Conservation (phyloP, 495 filamentous ascomycete genomes). For the Xylaria longipes region DNA sequence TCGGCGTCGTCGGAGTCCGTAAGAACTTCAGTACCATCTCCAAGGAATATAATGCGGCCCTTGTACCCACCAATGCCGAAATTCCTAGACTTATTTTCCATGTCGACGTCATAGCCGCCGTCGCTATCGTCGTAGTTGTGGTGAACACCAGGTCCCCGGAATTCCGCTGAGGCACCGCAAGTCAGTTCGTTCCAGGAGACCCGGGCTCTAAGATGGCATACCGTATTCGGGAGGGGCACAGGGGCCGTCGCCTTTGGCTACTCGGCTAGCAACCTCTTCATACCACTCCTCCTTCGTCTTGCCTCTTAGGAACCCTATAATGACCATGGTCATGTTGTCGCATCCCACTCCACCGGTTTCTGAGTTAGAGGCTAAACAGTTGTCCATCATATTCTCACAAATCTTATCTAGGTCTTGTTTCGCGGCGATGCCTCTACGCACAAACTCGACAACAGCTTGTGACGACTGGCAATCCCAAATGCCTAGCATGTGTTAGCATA, state of each 20-base stretch:
- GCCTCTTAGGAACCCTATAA: slow-evolving; percentile 87
- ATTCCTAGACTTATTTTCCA: slow-evolving; percentile 59
- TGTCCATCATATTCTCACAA: slow-evolving; percentile 99
- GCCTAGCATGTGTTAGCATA: slow-evolving; percentile 61
- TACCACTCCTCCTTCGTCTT: slow-evolving; percentile 98
- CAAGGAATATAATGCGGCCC: slow-evolving; percentile 89
- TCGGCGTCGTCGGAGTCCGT: slow-evolving; percentile 87
- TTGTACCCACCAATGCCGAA: slow-evolving; percentile 67
- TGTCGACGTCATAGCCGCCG: slow-evolving; percentile 88
- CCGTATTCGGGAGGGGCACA: slow-evolving; percentile 99
- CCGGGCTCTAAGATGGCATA: slow-evolving; percentile 65
- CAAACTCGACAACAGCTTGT: slow-evolving; percentile 95
- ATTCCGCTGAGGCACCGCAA: slow-evolving; percentile 74
- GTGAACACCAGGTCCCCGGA: slow-evolving; percentile 89
- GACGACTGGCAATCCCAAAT: slow-evolving; percentile 99
- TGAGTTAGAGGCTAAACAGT: slow-evolving; percentile 94
- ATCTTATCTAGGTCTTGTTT: slow-evolving; percentile 93
- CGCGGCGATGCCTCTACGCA: slow-evolving; percentile 90
- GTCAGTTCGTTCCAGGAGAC: slow-evolving; percentile 58
- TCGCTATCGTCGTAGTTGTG: slow-evolving; percentile 92
- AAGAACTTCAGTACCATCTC: slow-evolving; percentile 89
- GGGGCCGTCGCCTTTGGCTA: slow-evolving; percentile 95
- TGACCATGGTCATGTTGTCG: slow-evolving; percentile 99
- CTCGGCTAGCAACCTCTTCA: slow-evolving; percentile 88
- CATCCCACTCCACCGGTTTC: slow-evolving; percentile 98